These are phyloP conservation scores for Atkinsonella texensis DNA, from an alignment of 2,329 filamentous ascomycete genomes.

Conservation along the genomic window DNA sequence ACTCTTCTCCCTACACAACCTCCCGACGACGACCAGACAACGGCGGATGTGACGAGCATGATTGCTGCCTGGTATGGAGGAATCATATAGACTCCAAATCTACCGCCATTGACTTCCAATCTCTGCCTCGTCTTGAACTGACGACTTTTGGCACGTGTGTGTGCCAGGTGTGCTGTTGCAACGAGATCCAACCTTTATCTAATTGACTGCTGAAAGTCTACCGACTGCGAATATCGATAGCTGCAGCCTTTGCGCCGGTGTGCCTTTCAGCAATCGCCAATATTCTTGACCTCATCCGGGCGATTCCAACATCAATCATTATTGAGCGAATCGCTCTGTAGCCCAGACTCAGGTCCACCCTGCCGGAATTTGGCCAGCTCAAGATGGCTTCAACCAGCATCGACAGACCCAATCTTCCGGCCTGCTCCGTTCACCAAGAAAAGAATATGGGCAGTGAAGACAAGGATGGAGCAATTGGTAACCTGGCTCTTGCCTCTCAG, in stretches of 20 bases:
- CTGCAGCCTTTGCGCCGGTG: background rate
- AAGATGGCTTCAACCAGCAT: slow-evolving; percentile 14
- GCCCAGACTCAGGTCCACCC: background rate
- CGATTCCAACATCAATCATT: background rate
- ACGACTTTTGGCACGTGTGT: background rate
- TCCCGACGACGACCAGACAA: background rate
- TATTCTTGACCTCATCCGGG: background rate
- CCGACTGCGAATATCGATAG: background rate
- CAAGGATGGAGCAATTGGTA: background rate
- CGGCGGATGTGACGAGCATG: background rate
- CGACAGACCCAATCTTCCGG: slow-evolving; percentile 10
- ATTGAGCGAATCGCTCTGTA: background rate
- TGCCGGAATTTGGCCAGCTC: background rate
- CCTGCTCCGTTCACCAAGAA: slow-evolving; percentile 14
- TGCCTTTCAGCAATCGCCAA: background rate
- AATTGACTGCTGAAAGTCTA: background rate
- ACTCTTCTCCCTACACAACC: background rate
- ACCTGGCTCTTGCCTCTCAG: slow-evolving; percentile 2
- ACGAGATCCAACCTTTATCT: background rate
- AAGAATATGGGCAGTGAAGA: background rate
- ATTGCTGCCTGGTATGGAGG: background rate
- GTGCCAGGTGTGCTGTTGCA: background rate
- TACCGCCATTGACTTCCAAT: background rate
- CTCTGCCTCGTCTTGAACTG: background rate
- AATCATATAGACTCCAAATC: background rate